Conservation (phyloP, 352 stramenopile genomes). For the Phytophthora pistaciae region DNA sequence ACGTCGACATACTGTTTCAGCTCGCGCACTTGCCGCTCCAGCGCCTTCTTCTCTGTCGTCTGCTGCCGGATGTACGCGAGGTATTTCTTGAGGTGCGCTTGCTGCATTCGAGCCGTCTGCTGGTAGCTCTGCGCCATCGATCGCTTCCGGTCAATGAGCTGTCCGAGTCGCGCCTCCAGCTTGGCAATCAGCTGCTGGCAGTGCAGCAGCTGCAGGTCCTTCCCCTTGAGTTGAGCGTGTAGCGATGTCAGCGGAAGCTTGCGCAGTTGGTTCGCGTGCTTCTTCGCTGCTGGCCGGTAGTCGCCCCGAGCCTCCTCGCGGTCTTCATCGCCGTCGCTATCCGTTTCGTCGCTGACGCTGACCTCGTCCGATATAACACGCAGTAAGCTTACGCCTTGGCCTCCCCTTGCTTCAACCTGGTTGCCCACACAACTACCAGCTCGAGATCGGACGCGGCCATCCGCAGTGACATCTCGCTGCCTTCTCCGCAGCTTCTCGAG, state of each 20-base stretch:
- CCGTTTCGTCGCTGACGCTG: background rate
- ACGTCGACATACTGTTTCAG: constrained; percentile 35
- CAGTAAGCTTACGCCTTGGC: background rate
- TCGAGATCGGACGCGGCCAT: background rate
- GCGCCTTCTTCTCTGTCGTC: constrained; percentile 28
- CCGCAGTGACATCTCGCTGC: constrained; percentile 14
- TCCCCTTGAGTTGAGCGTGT: constrained; percentile 41
- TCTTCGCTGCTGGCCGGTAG: constrained; percentile 1
- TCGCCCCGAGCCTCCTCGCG: background rate
- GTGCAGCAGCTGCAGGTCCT: constrained; percentile 42
- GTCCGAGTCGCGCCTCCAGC: constrained; percentile 32
- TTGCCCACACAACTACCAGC: background rate
- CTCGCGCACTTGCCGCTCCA: constrained; percentile 29
- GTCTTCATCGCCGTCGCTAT: background rate
- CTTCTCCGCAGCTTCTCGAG: constrained; percentile 34
- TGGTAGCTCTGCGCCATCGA: constrained; percentile 37
- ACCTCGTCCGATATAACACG: background rate
- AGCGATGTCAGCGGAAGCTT: constrained; percentile 52
- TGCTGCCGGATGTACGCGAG: constrained; percentile 38
- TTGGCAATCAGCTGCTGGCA: constrained; percentile 43
- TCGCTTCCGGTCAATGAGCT: constrained; percentile 39
- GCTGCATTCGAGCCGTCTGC: constrained; percentile 35
- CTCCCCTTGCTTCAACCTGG: constrained; percentile 13
- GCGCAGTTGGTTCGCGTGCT: constrained; percentile 19
- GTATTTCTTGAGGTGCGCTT: constrained; percentile 54